A percentile compares a stretch with the other conserved stretches of the same genome.
These are phyloP conservation scores for Vachellia collinsii DNA, from an alignment of 306 rosid species.

Conservation along the genomic window DNA sequence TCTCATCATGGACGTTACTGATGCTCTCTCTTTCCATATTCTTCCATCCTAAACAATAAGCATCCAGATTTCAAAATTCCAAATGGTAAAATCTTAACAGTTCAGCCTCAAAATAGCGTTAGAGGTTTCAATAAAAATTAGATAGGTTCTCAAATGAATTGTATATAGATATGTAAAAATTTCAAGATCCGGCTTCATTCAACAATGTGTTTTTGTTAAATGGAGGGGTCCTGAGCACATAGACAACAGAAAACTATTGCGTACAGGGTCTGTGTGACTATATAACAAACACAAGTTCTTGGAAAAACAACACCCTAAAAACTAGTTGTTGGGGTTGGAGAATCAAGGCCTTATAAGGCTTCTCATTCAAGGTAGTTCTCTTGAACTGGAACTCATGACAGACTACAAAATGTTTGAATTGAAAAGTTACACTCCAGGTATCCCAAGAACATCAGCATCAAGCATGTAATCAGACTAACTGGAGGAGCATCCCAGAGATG, in stretches of 20 bases:
- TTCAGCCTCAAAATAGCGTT: not conserved
- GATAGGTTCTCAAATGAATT: not conserved
- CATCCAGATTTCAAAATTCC: slow-evolving; percentile 35
- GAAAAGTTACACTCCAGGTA: not conserved
- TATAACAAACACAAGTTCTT: too few species aligned
- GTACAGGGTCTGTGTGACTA: too few species aligned
- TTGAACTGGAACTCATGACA: too few species aligned
- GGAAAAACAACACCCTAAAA: too few species aligned
- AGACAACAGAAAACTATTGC: not conserved
- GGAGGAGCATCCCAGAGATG: not conserved
- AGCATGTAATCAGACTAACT: not conserved
- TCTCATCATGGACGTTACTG: slow-evolving; percentile 61
- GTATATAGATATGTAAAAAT: not conserved
- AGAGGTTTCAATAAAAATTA: not conserved
- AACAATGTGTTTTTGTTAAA: not conserved
- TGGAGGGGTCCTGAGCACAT: not conserved
- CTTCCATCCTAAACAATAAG: slow-evolving; percentile 73
- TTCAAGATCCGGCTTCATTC: not conserved
- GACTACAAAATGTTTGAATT: not conserved
- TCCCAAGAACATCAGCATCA: not conserved
- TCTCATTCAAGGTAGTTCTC: too few species aligned
- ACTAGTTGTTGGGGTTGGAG: too few species aligned
- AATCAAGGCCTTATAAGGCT: too few species aligned
- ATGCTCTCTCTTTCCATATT: slow-evolving; percentile 90
- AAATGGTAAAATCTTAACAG: slow-evolving; percentile 5